Base-by-base conservation (phyloP, 148 eudicot genomes). In the Camellia japonica region DNA sequence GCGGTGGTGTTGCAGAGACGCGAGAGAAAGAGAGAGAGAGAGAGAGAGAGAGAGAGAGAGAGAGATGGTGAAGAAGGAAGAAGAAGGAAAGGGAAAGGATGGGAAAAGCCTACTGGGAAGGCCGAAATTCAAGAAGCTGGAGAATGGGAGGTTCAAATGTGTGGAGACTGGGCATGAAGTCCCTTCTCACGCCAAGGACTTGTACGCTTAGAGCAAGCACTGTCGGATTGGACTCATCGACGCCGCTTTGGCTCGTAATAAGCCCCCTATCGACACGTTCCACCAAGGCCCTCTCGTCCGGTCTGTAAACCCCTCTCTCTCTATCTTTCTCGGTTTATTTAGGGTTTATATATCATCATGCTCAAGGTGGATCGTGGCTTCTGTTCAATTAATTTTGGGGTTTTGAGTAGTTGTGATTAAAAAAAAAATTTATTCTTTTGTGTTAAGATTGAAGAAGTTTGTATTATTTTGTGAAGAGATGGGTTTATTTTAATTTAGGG, bases 171-270 rank as follows among this genome's bases (percentile, higher is more conserved):
- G 97, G 44, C 98, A 95, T 79, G 98, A 95, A 80, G 61, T 95
- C 59, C 96, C 92, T 8, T 85, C 83, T 0, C 89, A 86, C 60
- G 91, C 88, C 71, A 89, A 52, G 47, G 94, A 90, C 14, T 81
- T 91, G 2, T 95, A 95, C 60, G 73, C 90, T 5, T 80, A 74
- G 55, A 85, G 87, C 80, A 95, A 93, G 87, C 93, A 92, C 74
- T 95, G 98, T 83, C 90, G 98, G 69, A 60, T 95, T 7, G 98
- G 98, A 43, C 93, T 95, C 43, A 93, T 95, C 44, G 92, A 95
- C 73, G 84, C 85, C 18, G 94, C 93, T 49, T 44, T 95, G 38
- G 61, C 92, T 41, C 84, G 82, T 20, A 85, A 84, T 0, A 95
- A 91, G 71, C 92, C 97, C 7, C 98, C 97, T 63, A 92, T 95